These are phyloP conservation scores for Stevia rebaudiana DNA, from an alignment of 140 eudicot species.

Conservation along the genomic window DNA sequence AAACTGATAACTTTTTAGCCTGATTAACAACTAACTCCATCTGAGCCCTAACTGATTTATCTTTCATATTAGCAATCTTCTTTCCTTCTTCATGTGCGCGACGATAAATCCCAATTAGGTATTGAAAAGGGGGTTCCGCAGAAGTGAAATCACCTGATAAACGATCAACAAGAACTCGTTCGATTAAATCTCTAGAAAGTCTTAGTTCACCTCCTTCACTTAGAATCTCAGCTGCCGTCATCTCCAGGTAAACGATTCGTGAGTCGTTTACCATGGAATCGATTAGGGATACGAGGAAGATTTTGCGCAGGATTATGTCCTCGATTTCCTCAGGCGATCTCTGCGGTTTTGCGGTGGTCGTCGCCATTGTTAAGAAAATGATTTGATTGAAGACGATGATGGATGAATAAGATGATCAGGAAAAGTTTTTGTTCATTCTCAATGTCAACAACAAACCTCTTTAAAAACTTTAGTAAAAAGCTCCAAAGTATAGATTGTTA, in stretches of 20 bases:
- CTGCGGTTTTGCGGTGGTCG: slow-evolving; percentile 45
- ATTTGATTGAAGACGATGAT: not conserved
- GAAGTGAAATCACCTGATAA: slow-evolving; percentile 51
- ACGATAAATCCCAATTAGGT: slow-evolving; percentile 49
- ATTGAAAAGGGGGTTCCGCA: slow-evolving; percentile 73
- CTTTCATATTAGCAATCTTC: slow-evolving; percentile 75
- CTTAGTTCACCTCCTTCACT: slow-evolving; percentile 73
- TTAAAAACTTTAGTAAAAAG: not conserved
- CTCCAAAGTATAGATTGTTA: not conserved
- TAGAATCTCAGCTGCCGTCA: slow-evolving; percentile 84
- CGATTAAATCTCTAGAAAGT: slow-evolving; percentile 64
- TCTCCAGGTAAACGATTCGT: slow-evolving; percentile 65
- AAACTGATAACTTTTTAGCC: slow-evolving; percentile 59
- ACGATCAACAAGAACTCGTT: slow-evolving; percentile 77
- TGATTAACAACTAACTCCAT: slow-evolving; percentile 67
- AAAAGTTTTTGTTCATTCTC: not conserved
- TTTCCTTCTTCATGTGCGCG: slow-evolving; percentile 74
- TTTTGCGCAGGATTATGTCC: slow-evolving; percentile 75
- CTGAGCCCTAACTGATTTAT: slow-evolving; percentile 54
- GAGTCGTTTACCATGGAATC: slow-evolving; percentile 76
- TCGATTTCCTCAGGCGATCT: slow-evolving; percentile 77
- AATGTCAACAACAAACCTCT: slow-evolving; percentile 22
- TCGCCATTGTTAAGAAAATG: slow-evolving; percentile 34
- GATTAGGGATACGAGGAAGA: slow-evolving; percentile 54
- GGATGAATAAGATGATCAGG: slow-evolving; percentile 12